Base-by-base conservation (phyloP, 495 filamentous ascomycete genomes). In the Rhypophila decipiens region DNA sequence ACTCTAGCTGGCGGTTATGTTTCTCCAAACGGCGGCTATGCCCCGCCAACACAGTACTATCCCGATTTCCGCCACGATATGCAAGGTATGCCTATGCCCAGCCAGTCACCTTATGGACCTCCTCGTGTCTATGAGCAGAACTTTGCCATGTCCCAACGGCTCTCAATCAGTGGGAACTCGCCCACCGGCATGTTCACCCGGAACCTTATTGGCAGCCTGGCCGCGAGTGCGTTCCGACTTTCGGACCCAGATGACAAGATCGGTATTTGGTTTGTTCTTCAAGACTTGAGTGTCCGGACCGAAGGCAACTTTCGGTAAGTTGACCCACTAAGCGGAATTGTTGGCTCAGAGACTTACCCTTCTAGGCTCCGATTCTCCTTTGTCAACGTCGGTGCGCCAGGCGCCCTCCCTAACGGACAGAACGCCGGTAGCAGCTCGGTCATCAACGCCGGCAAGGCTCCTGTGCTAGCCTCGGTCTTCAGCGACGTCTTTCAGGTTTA, bases 181-280 rank as follows among this genome's bases (percentile, higher is more conserved):
- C 85, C 85, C 1, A 79, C 80, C 27, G 90, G 90, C 59, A 96
- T 96, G 90, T 97, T 93, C 68, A 96, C 93, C 0, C 70, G 93
- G 42, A 98, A 98, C 59, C 78, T 98, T 37, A 97, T 98, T 49
- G 93, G 93, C 13, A 95, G 88, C 60, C 72, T 96, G 21, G 84
- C 86, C 39, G 90, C 90, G 39, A 95, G 88, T 61, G 93, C 93
- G 3, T 94, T 91, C 64, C 81, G 86, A 39, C 73, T 98, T 43
- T 83, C 79, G 0, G 90, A 98, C 50, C 79, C 84, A 0, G 78
- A 86, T 34, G 84, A 89, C 52, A 86, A 89, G 62, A 84, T 88
- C 47, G 90, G 90, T 9, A 90, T 95, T 39, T 98, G 93, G 93
- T 98, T 98, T 54, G 87, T 98, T 50, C 72, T 97, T 34, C 93